Evolutionary conservation across 495 filamentous ascomycete genomes (phyloP).

Genomic region (Hyaloscypha hepaticicola): DNA sequence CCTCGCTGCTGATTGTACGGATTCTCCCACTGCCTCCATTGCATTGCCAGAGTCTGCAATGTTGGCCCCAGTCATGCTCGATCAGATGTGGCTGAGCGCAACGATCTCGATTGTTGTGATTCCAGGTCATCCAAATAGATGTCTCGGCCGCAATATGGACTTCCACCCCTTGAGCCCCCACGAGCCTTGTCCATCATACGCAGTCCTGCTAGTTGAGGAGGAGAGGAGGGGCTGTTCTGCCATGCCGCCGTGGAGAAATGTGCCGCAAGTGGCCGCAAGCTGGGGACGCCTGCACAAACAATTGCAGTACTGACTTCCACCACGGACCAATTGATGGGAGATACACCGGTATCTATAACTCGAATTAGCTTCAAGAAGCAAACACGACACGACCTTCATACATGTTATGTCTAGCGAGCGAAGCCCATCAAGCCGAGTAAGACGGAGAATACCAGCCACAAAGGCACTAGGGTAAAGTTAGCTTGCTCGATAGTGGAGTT

Average conservation of each 20-base stretch:
- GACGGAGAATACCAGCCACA: constrained; percentile 29
- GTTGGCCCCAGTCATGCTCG: neutral
- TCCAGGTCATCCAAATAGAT: neutral
- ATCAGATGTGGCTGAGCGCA: neutral
- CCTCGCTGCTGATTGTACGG: neutral
- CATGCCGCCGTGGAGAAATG: neutral
- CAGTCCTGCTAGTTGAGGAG: neutral
- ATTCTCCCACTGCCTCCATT: neutral
- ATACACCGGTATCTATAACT: constrained; percentile 27
- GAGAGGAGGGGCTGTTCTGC: neutral
- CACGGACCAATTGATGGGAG: constrained; percentile 33
- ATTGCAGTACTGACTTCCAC: constrained; percentile 33
- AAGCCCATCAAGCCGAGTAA: constrained; percentile 23
- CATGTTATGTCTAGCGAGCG: constrained; percentile 32
- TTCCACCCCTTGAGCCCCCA: neutral
- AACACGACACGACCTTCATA: constrained; percentile 3
- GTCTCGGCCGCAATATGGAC: neutral
- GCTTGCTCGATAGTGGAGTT: neutral
- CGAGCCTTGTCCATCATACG: neutral
- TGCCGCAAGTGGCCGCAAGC: constrained; percentile 29
- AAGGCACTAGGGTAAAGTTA: constrained; percentile 23
- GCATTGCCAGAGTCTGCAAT: neutral
- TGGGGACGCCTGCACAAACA: constrained; percentile 33
- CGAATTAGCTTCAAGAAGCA: neutral
- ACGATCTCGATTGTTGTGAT: neutral